These are phyloP conservation scores for Scytalidium lignicola DNA, from an alignment of 2,329 filamentous ascomycete species.

Conservation along the genomic window DNA sequence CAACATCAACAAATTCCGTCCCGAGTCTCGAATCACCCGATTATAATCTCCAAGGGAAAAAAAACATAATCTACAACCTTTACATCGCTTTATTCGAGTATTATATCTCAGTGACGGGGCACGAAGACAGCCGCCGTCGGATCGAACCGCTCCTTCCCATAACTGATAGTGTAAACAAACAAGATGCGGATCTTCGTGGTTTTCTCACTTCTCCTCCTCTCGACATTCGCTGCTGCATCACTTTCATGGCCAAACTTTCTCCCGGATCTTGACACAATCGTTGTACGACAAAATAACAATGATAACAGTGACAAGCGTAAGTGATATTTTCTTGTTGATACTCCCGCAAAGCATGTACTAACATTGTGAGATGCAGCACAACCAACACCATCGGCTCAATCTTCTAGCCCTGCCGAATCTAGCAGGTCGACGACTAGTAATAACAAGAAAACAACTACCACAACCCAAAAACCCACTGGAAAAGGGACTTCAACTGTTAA, in stretches of 20 bases:
- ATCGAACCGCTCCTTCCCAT: not conserved
- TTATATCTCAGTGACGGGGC: not conserved
- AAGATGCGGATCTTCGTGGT: constrained; percentile 46
- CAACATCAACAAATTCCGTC: constrained; percentile 2
- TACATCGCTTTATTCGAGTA: not conserved
- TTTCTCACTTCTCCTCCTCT: constrained; percentile 46
- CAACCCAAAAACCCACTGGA: too few species aligned
- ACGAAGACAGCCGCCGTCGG: not conserved
- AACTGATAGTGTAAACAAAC: constrained; percentile 16
- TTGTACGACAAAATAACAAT: constrained; percentile 40
- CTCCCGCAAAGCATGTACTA: not conserved
- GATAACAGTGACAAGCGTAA: constrained; percentile 4
- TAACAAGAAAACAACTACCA: not conserved
- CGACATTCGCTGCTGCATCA: constrained; percentile 34
- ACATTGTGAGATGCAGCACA: not conserved
- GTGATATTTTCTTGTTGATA: not conserved
- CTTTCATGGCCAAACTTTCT: constrained; percentile 51
- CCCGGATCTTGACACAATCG: constrained; percentile 45
- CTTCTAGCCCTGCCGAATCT: not conserved
- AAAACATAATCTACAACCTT: not conserved
- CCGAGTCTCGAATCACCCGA: not conserved
- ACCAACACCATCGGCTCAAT: not conserved
- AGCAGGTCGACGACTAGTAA: too few species aligned
- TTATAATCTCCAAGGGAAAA: not conserved
- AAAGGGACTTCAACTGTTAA: not conserved